These are phyloP conservation scores for Reticulomyxa filosa DNA, from an alignment of 78 protist genomes.

Conservation along the genomic window DNA sequence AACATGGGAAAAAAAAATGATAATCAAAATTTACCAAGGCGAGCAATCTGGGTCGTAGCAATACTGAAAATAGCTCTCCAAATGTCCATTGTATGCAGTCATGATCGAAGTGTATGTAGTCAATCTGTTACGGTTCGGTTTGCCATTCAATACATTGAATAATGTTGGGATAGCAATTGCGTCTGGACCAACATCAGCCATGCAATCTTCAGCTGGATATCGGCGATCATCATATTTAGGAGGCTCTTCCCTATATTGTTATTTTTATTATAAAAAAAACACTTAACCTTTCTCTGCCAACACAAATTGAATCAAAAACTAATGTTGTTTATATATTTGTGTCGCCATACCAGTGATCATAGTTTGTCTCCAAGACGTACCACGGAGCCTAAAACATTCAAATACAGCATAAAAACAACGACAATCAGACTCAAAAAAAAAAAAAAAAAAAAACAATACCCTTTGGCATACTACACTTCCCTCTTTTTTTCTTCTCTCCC, in stretches of 20 bases:
- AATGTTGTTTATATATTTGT: too few species aligned
- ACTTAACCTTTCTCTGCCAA: too few species aligned
- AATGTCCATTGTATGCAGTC: neutral
- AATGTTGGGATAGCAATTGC: neutral
- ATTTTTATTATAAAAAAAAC: too few species aligned
- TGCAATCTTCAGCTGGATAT: neutral
- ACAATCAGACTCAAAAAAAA: neutral
- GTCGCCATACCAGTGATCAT: constrained; percentile 5
- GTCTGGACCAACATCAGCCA: neutral
- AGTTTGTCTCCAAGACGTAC: constrained; percentile 1
- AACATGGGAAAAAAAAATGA: too few species aligned
- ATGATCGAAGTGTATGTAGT: constrained; percentile 1
- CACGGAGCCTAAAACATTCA: neutral
- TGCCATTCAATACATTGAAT: neutral
- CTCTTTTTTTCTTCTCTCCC: too few species aligned
- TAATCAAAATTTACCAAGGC: neutral
- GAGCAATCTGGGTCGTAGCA: neutral
- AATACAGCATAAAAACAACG: neutral
- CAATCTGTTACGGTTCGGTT: neutral
- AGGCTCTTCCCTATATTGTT: too few species aligned
- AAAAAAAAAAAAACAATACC: too few species aligned
- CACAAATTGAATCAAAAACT: too few species aligned
- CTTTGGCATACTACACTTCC: too few species aligned
- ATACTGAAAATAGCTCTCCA: neutral
- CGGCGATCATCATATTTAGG: constrained; percentile 1